These are phyloP conservation scores for Lentinus brumalis DNA, from an alignment of 768 basidiomycete species.

Conservation along the genomic window DNA sequence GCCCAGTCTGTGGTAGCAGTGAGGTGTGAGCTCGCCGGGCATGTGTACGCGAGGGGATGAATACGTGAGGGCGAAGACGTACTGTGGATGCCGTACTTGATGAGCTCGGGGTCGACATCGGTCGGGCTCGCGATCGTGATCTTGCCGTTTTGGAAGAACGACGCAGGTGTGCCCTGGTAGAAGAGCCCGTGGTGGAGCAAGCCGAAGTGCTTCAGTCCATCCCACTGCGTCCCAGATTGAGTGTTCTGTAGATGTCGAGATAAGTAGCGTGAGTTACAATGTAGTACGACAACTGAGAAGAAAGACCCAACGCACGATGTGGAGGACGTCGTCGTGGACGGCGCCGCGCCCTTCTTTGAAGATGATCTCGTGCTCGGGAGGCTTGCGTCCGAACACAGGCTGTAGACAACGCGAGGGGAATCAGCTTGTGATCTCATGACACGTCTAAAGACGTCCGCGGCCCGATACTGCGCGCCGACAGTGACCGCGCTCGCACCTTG, in stretches of 20 bases:
- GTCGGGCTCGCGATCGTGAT: conserved; percentile 51
- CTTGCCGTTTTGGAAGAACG: conserved; percentile 45
- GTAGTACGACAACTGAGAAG: background rate
- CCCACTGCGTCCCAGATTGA: conserved; percentile 73
- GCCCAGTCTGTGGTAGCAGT: conserved; percentile 57
- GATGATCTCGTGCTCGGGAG: conserved; percentile 52
- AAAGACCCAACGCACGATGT: conserved; percentile 21
- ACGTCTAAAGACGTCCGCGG: too few species aligned
- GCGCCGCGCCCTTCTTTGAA: conserved; percentile 22
- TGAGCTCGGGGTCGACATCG: conserved; percentile 45
- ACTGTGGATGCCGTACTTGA: conserved; percentile 72
- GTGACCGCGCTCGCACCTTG: conserved; percentile 41
- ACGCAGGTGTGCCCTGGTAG: conserved; percentile 57
- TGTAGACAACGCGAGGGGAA: conserved; percentile 22
- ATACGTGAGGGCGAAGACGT: conserved; percentile 25
- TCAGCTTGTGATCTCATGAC: too few species aligned
- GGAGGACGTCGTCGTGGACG: conserved; percentile 30
- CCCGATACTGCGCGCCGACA: too few species aligned
- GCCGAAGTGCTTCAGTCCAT: conserved; percentile 63
- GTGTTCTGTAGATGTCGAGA: conserved; percentile 51
- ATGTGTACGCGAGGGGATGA: background rate
- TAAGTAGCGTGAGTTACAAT: background rate
- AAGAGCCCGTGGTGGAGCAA: conserved; percentile 53
- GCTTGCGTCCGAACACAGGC: conserved; percentile 59
- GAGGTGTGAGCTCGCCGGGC: too few species aligned